Evolutionary conservation across 345 rosid genomes (phyloP), one percentile per base, ranked within the genome.

Genomic region (Moricandia arvensis): DNA sequence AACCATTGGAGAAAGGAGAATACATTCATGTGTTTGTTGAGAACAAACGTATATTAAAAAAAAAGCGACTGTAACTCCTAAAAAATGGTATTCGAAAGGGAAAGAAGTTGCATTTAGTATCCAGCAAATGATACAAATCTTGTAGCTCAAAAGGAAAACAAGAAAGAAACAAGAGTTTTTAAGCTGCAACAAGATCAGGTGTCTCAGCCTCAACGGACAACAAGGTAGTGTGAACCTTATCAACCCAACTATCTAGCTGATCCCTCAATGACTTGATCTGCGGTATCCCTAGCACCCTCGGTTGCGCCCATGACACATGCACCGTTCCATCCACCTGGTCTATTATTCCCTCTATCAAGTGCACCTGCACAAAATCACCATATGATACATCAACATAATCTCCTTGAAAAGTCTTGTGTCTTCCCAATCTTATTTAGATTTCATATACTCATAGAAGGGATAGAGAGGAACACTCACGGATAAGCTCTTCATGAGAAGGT

Each of bases 241-340:
- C 96, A 64, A 89, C 72, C 98, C 99, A 95, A 69, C 62, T 77
- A 72, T 95, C 90, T 78, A 95, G 80, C 63, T 91, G 96, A 74
- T 93, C 96, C 18, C 89, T 85, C 86, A 95, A 81, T 61, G 96
- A 90, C 79, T 83, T 89, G 83, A 95, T 85, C 85, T 95, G 99
- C 6, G 91, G 83, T 41, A 89, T 89, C 60, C 97, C 99, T 82
- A 95, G 81, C 66, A 95, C 99, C 80, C 99, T 87, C 4, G 99
- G 99, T 76, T 95, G 99, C 73, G 94, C 98, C 99, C 99, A 95
- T 0, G 99, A 92, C 8, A 95, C 89, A 0, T 95, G 82, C 4
- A 95, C 94, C 0, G 91, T 89, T 73, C 97, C 96, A 75, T 93
- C 93, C 15, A 95, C 99, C 81, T 95, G 94, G 79, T 95, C 97